Evolutionary conservation across 164 flowering plant genomes (phyloP).

Genomic region (Vitis cinerea): DNA sequence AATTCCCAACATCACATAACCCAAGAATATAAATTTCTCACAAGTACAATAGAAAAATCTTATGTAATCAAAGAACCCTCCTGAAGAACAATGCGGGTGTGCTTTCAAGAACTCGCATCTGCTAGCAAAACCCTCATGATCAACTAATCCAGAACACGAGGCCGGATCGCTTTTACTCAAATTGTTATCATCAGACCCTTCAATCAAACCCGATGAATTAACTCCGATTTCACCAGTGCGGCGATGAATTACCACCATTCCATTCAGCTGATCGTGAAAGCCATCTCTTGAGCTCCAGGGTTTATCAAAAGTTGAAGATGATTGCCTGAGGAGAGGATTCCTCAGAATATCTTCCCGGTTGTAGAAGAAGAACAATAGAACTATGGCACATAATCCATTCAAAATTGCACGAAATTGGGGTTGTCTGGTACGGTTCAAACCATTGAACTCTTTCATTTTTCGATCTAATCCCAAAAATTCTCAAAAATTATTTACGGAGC

Average conservation of each 20-base stretch:
- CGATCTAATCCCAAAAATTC: too few relatives aligned
- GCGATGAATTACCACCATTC: constrained; percentile 28
- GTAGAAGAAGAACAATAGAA: constrained; percentile 51
- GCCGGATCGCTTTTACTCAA: constrained; percentile 21
- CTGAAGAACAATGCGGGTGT: constrained; percentile 61
- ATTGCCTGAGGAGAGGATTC: constrained; percentile 27
- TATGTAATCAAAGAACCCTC: constrained; percentile 73
- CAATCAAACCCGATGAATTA: constrained; percentile 22
- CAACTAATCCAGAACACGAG: constrained; percentile 50
- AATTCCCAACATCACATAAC: constrained; percentile 50
- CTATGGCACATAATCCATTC: constrained; percentile 44
- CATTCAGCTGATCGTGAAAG: constrained; percentile 3
- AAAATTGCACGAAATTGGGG: constrained; percentile 45
- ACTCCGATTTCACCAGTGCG: constrained; percentile 31
- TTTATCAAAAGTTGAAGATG: constrained; percentile 11
- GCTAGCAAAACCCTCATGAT: constrained; percentile 52
- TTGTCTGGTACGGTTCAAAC: constrained; percentile 12
- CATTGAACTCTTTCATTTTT: constrained; percentile 18
- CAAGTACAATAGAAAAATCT: constrained; percentile 75
- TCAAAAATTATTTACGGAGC: too few relatives aligned
- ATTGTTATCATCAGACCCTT: constrained; percentile 11
- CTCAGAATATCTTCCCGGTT: constrained; percentile 29
- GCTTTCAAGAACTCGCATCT: constrained; percentile 70
- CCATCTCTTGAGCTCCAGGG: constrained; percentile 16
- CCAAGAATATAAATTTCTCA: constrained; percentile 36